A percentile compares a stretch with the other conserved stretches of the same genome.
Evolutionary conservation across 2,329 filamentous ascomycete species (phyloP).

Genomic region (Stachybotrys echinatus): DNA sequence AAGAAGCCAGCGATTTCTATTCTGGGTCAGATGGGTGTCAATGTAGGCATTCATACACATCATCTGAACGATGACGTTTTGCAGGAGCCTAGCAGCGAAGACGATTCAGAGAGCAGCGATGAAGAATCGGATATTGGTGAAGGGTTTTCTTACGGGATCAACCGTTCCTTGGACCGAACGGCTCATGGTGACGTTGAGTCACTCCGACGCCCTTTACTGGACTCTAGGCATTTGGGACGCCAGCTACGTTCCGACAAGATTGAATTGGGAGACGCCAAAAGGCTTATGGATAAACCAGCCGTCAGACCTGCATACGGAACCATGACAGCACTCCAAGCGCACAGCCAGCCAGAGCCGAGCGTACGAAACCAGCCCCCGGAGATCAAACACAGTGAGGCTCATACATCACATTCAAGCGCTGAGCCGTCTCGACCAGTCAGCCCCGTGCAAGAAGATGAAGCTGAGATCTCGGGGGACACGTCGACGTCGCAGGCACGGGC

Average conservation of each 20-base stretch:
- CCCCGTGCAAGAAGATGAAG: neutral
- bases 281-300: no score
- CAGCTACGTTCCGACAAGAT: no score
- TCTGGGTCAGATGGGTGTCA: slow-evolving; percentile 55
- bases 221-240: neutral
- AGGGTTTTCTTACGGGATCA: neutral
- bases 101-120: slow-evolving; percentile 23
- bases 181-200: neutral
- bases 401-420: neutral
- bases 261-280: no score
- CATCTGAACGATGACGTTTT: slow-evolving; percentile 60
- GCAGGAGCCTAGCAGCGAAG: slow-evolving; percentile 27
- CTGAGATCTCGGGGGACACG: neutral
- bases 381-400: neutral
- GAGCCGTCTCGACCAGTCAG: neutral
- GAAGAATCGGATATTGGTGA: slow-evolving; percentile 17
- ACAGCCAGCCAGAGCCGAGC: neutral
- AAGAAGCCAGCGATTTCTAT: slow-evolving; percentile 50
- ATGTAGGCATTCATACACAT: slow-evolving; percentile 71
- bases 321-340: neutral
- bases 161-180: neutral
- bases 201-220: neutral
- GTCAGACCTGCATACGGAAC: neutral
- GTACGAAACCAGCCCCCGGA: no score
- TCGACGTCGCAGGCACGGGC: slow-evolving; percentile 31